phyloP scores from a whole-genome alignment of 805 yeast genomes.

The fission yeast (Schizosaccharomyces pombe) region DNA sequence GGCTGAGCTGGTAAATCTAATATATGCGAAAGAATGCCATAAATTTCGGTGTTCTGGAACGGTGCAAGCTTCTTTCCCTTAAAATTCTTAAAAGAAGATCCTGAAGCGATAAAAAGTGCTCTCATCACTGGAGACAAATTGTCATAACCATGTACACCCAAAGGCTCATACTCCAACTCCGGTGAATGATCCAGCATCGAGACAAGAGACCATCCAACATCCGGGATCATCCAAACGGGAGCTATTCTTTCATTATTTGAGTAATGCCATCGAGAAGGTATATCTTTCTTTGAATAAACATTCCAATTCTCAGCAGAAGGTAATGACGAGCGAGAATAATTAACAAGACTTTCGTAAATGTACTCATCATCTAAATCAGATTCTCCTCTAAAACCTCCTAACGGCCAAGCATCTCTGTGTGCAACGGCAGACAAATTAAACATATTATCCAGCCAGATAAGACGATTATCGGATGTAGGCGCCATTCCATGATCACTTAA shows the following conservation, averaged over 20 bases:
- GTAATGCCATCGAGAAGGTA: slow-evolving; percentile 32
- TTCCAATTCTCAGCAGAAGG: slow-evolving; percentile 15
- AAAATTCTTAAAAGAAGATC: slow-evolving; percentile 39
- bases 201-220: slow-evolving; percentile 54
- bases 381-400: slow-evolving; percentile 48
- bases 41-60: slow-evolving; percentile 48
- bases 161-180: slow-evolving; percentile 29
- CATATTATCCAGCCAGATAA: slow-evolving; percentile 51
- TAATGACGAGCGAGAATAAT: slow-evolving; percentile 9
- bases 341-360: slow-evolving; percentile 22
- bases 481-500: slow-evolving; percentile 92
- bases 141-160: slow-evolving; percentile 71
- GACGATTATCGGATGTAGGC: slow-evolving; percentile 48
- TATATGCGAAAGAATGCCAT: slow-evolving; percentile 49
- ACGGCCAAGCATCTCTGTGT: slow-evolving; percentile 67
- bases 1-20: slow-evolving; percentile 28
- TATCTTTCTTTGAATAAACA: slow-evolving; percentile 30
- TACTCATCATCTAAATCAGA: slow-evolving; percentile 20
- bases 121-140: slow-evolving; percentile 61
- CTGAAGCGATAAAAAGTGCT: slow-evolving; percentile 54
- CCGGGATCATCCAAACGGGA: slow-evolving; percentile 67
- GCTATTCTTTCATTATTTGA: slow-evolving; percentile 46
- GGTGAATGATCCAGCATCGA: slow-evolving; percentile 34
- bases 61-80: slow-evolving; percentile 28
- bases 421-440: slow-evolving; percentile 31